These are phyloP conservation scores for Suillus subalutaceus DNA, from an alignment of 768 basidiomycete species.

Conservation along the genomic window DNA sequence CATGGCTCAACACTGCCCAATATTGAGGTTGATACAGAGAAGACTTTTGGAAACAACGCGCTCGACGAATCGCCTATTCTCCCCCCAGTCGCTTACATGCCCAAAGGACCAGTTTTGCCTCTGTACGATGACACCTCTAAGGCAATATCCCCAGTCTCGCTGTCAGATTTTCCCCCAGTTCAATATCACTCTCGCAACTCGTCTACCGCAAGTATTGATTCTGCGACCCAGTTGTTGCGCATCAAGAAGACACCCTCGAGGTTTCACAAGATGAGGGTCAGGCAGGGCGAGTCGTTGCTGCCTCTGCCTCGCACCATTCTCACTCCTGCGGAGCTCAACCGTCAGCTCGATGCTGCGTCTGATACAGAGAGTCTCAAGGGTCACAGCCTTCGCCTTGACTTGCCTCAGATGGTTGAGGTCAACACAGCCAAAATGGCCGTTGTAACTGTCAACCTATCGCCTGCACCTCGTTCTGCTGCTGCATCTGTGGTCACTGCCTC, in stretches of 20 bases:
- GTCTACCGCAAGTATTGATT: constrained; percentile 24
- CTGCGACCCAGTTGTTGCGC: constrained; percentile 17
- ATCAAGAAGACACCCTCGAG: constrained; percentile 16
- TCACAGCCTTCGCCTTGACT: constrained; percentile 11
- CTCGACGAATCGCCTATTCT: constrained; percentile 24
- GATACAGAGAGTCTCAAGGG: constrained; percentile 15
- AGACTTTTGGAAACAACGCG: constrained; percentile 28
- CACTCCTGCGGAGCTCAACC: constrained; percentile 16
- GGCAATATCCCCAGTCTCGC: neutral
- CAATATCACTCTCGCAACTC: constrained; percentile 16
- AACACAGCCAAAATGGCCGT: constrained; percentile 5
- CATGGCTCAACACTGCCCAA: constrained; percentile 26
- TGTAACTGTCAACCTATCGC: constrained; percentile 7
- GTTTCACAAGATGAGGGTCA: constrained; percentile 11
- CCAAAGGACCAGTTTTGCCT: constrained; percentile 6
- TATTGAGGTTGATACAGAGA: constrained; percentile 16
- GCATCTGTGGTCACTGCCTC: constrained; percentile 1
- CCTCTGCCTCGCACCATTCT: constrained; percentile 2
- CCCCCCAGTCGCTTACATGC: constrained; percentile 12
- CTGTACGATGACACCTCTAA: constrained; percentile 4
- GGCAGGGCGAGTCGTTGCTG: neutral
- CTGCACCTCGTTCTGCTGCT: constrained; percentile 10
- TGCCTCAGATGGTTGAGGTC: neutral
- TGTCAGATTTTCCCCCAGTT: constrained; percentile 7
- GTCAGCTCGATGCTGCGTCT: constrained; percentile 14